Evolutionary conservation across 345 rosid species (phyloP).

Genomic region (Lepidium africanum): DNA sequence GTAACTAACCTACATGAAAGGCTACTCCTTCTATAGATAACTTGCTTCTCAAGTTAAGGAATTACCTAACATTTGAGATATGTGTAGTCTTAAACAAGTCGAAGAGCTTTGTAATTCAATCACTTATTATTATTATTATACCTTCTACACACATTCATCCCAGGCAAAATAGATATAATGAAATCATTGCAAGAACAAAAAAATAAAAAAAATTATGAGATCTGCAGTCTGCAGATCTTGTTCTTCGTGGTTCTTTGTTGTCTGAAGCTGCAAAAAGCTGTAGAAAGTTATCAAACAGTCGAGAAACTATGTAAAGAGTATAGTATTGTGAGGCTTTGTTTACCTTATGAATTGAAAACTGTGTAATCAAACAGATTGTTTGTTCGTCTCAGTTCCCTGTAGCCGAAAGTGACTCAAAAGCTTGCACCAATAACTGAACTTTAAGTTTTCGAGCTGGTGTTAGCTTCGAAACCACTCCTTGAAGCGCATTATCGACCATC

Average conservation of each 20-base stretch:
- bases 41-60: too few species aligned
- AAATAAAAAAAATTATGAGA: too few species aligned
- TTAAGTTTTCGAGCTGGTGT: conserved; percentile 76
- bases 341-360: conserved; percentile 24
- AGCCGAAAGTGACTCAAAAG: conserved; percentile 76
- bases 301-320: not conserved
- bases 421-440: conserved; percentile 76
- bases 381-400: conserved; percentile 29
- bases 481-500: conserved; percentile 87
- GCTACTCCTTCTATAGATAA: too few species aligned
- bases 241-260: conserved; percentile 6
- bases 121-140: not conserved
- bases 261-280: not conserved
- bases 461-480: conserved; percentile 64
- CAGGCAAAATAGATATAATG: not conserved
- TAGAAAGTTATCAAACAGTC: not conserved
- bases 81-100: not conserved
- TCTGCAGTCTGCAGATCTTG: not conserved
- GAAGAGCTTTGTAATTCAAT: not conserved
- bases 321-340: not conserved
- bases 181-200: not conserved
- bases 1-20: too few species aligned
- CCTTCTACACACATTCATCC: not conserved
- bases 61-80: too few species aligned
- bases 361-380: conserved; percentile 1